Percentiles rank a stretch among this genome's conserved stretches.
These are phyloP conservation scores for Phytophthora cryptogea DNA, from an alignment of 352 stramenopile genomes.

Conservation along the genomic window DNA sequence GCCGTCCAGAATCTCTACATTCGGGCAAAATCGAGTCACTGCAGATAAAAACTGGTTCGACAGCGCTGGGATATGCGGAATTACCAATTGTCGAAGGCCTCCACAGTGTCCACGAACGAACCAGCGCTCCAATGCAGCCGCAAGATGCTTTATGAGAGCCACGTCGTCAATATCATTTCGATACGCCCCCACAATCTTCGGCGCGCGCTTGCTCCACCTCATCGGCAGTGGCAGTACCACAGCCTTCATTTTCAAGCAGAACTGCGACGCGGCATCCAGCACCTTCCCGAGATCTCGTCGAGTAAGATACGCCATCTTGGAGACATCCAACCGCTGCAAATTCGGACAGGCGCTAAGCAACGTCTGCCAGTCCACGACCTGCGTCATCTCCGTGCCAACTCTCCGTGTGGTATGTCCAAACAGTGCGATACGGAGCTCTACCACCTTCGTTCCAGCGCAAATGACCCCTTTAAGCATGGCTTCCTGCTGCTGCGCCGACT, in stretches of 20 bases:
- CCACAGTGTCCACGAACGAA: slow-evolving; percentile 33
- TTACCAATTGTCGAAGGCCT: slow-evolving; percentile 47
- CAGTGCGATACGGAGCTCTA: slow-evolving; percentile 51
- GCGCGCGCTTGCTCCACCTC: slow-evolving; percentile 44
- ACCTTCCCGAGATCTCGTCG: slow-evolving; percentile 40
- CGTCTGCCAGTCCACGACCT: slow-evolving; percentile 42
- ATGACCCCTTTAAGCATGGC: slow-evolving; percentile 23
- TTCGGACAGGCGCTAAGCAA: slow-evolving; percentile 45
- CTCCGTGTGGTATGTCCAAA: slow-evolving; percentile 51
- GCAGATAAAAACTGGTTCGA: slow-evolving; percentile 48
- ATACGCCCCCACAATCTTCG: slow-evolving; percentile 23
- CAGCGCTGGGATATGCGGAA: slow-evolving; percentile 38
- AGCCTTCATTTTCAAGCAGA: slow-evolving; percentile 52
- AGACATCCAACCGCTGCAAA: slow-evolving; percentile 53
- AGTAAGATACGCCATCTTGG: slow-evolving; percentile 57
- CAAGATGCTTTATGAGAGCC: slow-evolving; percentile 34
- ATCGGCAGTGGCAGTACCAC: slow-evolving; percentile 48
- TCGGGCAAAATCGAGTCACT: slow-evolving; percentile 46
- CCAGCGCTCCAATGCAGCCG: slow-evolving; percentile 45
- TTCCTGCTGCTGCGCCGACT: slow-evolving; percentile 34
- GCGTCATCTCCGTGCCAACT: slow-evolving; percentile 32
- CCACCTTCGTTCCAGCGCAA: slow-evolving; percentile 28
- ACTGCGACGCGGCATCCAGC: slow-evolving; percentile 40
- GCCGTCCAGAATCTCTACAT: slow-evolving; percentile 58
- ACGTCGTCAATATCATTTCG: slow-evolving; percentile 34